Evolutionary conservation across 2,329 filamentous ascomycete species (phyloP), one percentile per base, ranked within the genome.

Genomic region (Penicillium rolfsii): DNA sequence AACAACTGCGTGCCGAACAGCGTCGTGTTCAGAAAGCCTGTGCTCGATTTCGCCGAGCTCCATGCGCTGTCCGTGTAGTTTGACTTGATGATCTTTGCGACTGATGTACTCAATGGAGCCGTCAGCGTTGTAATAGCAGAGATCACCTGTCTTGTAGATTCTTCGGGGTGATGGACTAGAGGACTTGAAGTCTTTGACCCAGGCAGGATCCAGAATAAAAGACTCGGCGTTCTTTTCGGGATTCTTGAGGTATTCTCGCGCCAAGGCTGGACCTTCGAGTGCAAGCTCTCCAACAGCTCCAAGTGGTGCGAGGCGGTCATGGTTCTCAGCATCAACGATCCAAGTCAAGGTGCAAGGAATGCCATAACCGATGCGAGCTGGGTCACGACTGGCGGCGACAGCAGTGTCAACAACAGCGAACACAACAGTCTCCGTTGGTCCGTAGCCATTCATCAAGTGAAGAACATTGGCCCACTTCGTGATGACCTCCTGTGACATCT

Each of bases 401-500:
- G 70, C 65, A 7, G 65, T 66, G 16, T 75, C 73, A 12, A 76
- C 33, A 3, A 69, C 65, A 0, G 73, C 73, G 30, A 76, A 73
- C 11, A 76, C 70, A 22, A 69, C 68, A 2, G 73, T 73, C 52
- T 79, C 77, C 6, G 75, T 74, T 3, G 77, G 76, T 3, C 77
- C 77, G 57, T 79, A 79, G 14, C 66, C 72, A 53, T 76, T 78
- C 57, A 76, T 69, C 26, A 83, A 64, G 9, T 74, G 75, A 0
- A 77, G 73, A 11, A 64, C 67, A 24, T 73, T 71, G 14, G 82
- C 83, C 93, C 93, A 97, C 50, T 82, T 83, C 0, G 83, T 80
- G 43, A 89, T 86, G 0, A 96, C 90, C 33, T 86, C 84, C 36
- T 86, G 84, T 0, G 90, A 93, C 77, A 97, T 83, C 1, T 90